Conservation (phyloP, 1,139 yeast species). For the Eremothecium gossypii region DNA sequence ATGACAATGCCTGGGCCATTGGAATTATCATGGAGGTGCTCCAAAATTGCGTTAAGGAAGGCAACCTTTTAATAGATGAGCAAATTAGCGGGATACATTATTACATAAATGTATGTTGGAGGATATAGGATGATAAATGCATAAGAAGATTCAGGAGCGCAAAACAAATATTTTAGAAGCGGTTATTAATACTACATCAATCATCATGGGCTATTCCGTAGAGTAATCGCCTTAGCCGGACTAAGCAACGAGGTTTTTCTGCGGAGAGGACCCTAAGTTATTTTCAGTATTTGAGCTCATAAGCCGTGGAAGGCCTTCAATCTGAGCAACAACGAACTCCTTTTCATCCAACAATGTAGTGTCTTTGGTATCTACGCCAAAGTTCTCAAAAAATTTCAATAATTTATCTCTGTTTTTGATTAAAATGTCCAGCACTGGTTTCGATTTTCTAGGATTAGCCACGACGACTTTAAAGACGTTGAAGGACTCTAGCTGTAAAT, state of each 20-base stretch:
- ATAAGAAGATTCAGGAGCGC: too few species aligned
- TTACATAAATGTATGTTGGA: constrained; percentile 21
- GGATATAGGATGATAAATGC: background rate
- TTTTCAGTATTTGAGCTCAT: constrained; percentile 23
- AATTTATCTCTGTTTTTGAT: constrained; percentile 75
- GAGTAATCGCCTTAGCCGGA: background rate
- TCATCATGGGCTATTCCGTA: background rate
- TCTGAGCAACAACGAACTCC: constrained; percentile 67
- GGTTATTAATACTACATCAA: background rate
- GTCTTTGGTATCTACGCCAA: constrained; percentile 56
- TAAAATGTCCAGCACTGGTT: constrained; percentile 68
- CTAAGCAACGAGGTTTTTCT: constrained; percentile 7
- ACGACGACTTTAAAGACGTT: constrained; percentile 88
- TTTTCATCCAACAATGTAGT: constrained; percentile 68
- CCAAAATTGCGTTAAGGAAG: constrained; percentile 48
- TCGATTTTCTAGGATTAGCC: constrained; percentile 87
- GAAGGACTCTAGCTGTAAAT: constrained; percentile 83
- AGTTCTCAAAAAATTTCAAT: constrained; percentile 56
- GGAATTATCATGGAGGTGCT: constrained; percentile 63
- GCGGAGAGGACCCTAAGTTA: constrained; percentile 10
- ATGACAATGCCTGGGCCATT: constrained; percentile 58
- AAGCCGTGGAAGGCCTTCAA: constrained; percentile 55
- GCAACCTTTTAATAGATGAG: constrained; percentile 57
- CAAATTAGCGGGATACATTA: constrained; percentile 28
- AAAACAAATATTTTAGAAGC: background rate